Evolutionary conservation across 1,284 basidiomycete species (phyloP), one percentile per base, ranked within the genome.

Genomic region (Vanrija sp.): DNA sequence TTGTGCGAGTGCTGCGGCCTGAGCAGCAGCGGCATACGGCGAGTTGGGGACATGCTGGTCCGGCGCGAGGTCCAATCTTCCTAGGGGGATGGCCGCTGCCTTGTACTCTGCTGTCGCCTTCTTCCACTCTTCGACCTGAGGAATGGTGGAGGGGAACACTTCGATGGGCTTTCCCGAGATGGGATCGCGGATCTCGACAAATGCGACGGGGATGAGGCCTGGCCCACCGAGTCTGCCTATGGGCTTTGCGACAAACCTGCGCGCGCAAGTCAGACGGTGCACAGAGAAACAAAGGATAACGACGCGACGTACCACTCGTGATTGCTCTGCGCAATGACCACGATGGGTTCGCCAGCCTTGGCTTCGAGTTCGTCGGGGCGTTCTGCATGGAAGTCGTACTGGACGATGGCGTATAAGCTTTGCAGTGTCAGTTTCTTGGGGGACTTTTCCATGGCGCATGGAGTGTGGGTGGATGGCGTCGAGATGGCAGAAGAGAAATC

Each of bases 61-160:
- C 49, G 80, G 73, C 47, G 63, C 56, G 36, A 86, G 81, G 59
- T 97, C 93, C 66, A 98, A 83, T 42, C 89, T 85, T 24, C 96
- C 96, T 3, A 98, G 83, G 3, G 93, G 83, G 67, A 98, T 98
- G 68, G 90, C 92, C 68, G 88, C 93, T 62, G 92, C 90, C 77
- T 97, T 98, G 80, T 98, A 98, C 63, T 84, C 88, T 53, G 93
- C 84, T 78, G 97, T 91, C 49, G 89, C 88, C 68, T 86, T 86
- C 74, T 98, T 98, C 96, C 96, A 99, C 62, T 98, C 94, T 71
- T 98, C 95, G 14, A 98, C 93, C 62, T 85, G 87, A 20, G 96
- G 96, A 14, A 98, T 81, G 55, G 88, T 85, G 20, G 82, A 80
- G 23, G 85, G 82, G 6, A 95, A 81, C 59, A 92, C 86, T 20